A percentile compares a stretch with the other conserved stretches of the same genome.
Conservation (phyloP, 1,139 yeast species). For the Wickerhamomyces sp. region DNA sequence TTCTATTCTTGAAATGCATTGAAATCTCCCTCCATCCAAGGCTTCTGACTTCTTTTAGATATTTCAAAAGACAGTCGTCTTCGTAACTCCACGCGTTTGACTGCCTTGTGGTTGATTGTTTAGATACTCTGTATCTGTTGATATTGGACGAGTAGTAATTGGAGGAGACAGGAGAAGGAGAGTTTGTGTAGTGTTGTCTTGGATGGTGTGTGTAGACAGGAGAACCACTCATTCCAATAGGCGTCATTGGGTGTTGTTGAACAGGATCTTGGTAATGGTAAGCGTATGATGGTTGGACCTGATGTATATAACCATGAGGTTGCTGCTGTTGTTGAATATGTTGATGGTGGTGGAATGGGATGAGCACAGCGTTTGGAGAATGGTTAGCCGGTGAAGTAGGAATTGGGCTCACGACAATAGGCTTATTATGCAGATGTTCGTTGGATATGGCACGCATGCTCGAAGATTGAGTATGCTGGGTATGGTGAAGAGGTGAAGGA, state of each 20-base stretch:
- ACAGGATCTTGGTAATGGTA: not conserved
- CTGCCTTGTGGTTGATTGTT: constrained; percentile 11
- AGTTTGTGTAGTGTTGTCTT: constrained; percentile 1
- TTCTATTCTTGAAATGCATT: constrained; percentile 59
- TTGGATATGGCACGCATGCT: too few relatives aligned
- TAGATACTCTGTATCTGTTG: constrained; percentile 3
- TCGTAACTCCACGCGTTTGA: constrained; percentile 62
- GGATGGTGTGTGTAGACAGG: constrained; percentile 2
- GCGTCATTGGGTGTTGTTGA: constrained; percentile 1
- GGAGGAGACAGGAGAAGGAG: not conserved
- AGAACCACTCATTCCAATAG: constrained; percentile 2
- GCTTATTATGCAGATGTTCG: too few relatives aligned
- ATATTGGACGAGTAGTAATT: not conserved
- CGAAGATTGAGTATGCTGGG: not conserved
- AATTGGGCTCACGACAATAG: not conserved
- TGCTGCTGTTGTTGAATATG: not conserved
- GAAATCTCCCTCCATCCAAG: constrained; percentile 83
- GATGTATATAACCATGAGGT: not conserved
- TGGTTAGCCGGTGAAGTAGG: not conserved
- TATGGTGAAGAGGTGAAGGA: not conserved
- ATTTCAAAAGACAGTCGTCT: constrained; percentile 64
- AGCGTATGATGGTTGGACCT: constrained; percentile 1
- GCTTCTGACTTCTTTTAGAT: constrained; percentile 65
- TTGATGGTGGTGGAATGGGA: constrained; percentile 1
- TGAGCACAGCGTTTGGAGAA: not conserved